Evolutionary conservation across 2,329 filamentous ascomycete genomes (phyloP), one percentile per base, ranked within the genome.

Genomic region (Alternaria arbusti): DNA sequence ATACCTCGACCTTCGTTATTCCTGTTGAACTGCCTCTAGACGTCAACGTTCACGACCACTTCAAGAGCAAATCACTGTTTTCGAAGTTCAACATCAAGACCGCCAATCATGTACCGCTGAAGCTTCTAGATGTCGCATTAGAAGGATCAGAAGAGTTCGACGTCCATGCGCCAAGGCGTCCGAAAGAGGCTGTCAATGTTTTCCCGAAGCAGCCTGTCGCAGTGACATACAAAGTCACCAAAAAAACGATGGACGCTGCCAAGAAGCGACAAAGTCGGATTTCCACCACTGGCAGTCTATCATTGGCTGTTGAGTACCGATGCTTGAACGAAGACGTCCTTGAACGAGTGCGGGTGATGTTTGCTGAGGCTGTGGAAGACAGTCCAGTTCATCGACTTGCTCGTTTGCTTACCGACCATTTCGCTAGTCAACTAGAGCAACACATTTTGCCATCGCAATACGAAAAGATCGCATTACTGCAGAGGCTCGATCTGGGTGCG

Each of bases 31-130:
- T 99, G 5, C 92, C 93, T 0, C 85, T 99, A 4, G 94, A 95
- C 4, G 96, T 99, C 66, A 98, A 98, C 69, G 96, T 99, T 6
- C 94, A 98, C 73, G 96, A 99, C 71, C 88, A 96, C 26, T 98
- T 98, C 84, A 97, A 97, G 76, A 89, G 93, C 66, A 83, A 89
- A 8, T 86, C 88, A 0, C 85, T 98, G 0, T 96, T 96, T 74
- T 97, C 94, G 0, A 90, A 91, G 10, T 99, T 99, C 78, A 97
- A 92, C 13, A 90, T 99, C 56, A 94, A 93, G 12, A 94, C 94
- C 0, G 91, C 93, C 1, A 92, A 86, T 59, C 79, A 87, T 23
- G 89, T 90, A 28, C 96, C 96, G 0, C 79, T 98, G 10, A 87
- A 91, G 5, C 82, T 99, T 7, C 85, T 91, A 49, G 87, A 87